Evolutionary conservation across 2,329 filamentous ascomycete genomes (phyloP).

Genomic region (Colletotrichum simmondsii): DNA sequence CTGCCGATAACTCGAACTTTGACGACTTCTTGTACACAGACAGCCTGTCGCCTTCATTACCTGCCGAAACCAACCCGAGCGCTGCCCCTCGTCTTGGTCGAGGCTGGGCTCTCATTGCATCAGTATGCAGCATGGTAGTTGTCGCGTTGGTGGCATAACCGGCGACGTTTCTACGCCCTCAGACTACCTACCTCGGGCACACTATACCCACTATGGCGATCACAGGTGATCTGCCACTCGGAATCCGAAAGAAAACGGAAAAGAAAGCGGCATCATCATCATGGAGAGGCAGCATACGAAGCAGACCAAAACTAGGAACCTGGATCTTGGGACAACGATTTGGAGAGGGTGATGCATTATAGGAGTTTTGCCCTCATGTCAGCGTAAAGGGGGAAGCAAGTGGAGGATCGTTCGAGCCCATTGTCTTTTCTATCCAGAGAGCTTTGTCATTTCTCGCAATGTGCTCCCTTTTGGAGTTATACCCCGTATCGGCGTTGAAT

Average conservation of each 20-base stretch:
- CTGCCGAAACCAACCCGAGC: constrained; percentile 32
- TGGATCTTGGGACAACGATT: not conserved
- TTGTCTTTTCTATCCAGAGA: not conserved
- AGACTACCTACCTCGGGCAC: not conserved
- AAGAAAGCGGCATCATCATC: not conserved
- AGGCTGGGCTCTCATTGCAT: constrained; percentile 8
- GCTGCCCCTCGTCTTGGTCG: constrained; percentile 18
- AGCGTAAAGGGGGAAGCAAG: not conserved
- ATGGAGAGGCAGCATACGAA: not conserved
- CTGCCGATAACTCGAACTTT: constrained; percentile 24
- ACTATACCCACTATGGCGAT: not conserved
- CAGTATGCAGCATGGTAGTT: constrained; percentile 20
- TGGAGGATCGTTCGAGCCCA: not conserved
- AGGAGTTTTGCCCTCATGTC: not conserved
- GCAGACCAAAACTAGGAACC: not conserved
- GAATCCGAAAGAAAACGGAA: not conserved
- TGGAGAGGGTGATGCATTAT: not conserved
- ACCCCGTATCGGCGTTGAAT: constrained; percentile 17
- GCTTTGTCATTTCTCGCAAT: constrained; percentile 4
- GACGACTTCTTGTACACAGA: constrained; percentile 34
- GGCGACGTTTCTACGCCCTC: not conserved
- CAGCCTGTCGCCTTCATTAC: constrained; percentile 16
- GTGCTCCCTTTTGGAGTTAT: constrained; percentile 17
- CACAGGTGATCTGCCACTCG: not conserved
- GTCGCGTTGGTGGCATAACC: constrained; percentile 3